Evolutionary conservation across 192 early-diverging fungal species (phyloP).

Genomic region (Geranomyces variabilis): DNA sequence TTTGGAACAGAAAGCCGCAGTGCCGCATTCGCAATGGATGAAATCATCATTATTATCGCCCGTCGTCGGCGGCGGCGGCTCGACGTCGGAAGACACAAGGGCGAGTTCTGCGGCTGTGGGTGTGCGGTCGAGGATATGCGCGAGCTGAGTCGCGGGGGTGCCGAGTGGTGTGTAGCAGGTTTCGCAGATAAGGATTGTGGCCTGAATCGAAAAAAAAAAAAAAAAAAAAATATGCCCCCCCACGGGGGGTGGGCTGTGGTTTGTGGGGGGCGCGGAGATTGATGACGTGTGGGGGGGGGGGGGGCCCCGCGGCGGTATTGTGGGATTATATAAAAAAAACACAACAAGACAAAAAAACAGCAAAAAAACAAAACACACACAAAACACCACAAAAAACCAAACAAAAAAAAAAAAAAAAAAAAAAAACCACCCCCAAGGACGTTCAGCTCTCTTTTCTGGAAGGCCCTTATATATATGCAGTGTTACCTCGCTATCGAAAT

Average conservation of each 20-base stretch:
- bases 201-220: background rate
- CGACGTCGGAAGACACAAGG: background rate
- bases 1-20: constrained; percentile 28
- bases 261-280: too few relatives aligned
- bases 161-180: constrained; percentile 25
- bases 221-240: background rate
- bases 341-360: too few relatives aligned
- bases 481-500: background rate
- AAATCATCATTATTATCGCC: background rate
- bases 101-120: constrained; percentile 21
- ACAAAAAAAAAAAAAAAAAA: too few relatives aligned
- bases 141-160: constrained; percentile 10
- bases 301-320: too few relatives aligned
- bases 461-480: background rate
- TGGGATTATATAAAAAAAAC: too few relatives aligned
- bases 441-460: background rate
- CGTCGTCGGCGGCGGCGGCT: background rate
- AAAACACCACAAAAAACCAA: too few relatives aligned
- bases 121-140: constrained; percentile 16
- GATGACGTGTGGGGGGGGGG: too few relatives aligned
- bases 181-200: constrained; percentile 15
- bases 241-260: too few relatives aligned
- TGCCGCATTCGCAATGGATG: constrained; percentile 12
- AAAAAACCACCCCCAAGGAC: too few relatives aligned
- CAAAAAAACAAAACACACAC: too few relatives aligned